Base-by-base conservation (phyloP, 1,139 yeast species). In the Pichia sp. region DNA sequence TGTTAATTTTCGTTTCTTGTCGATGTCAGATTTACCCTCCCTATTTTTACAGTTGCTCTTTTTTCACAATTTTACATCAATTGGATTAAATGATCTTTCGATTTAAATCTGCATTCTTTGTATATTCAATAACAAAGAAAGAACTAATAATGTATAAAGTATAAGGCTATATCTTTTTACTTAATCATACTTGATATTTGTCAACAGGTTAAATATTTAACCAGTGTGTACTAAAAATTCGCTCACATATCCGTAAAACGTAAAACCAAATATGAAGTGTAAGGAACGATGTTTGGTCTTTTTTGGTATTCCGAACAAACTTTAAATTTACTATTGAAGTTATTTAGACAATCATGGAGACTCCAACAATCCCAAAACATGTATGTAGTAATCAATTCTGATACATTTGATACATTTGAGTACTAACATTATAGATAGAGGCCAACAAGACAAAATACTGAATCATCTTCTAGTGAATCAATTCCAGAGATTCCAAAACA, bases 401-500 rank as follows among this genome's bases (percentile, higher is more conserved):
- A 38, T 14, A 10, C 5, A 1, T 19, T 39, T 14, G 5, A 22
- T 18, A 6, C 2, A 7, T 9, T 25, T 14, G 14, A 25, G 14
- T 25, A 39, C 42, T 39, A 39, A 39, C 42, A 39, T 39, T 25
- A 19, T 19, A 7, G 18, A 31, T 30, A 53, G 53, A 53, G 53
- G 43, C 55, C 55, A n/a, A 29, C 33, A n/a, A 50, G 30, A 30
- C 51, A 47, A 13, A 11, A 3, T 16, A 2, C 33, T 6, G 22
- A 22, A 19, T 19, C 45, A 18, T 8, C 49, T 11, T 41, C 25
- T 18, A 28, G 2, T 10, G n/a, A 29, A 10, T 14, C 13, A n/a
- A 25, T 45, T 58, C 90, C 90, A 3, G 82, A 82, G 30, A 81
- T 81, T 36, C 91, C 91, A 1, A 84, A 83, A 18, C 34, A 47